Conservation (phyloP, 495 filamentous ascomycete genomes). For the Penicillium waksmanii region DNA sequence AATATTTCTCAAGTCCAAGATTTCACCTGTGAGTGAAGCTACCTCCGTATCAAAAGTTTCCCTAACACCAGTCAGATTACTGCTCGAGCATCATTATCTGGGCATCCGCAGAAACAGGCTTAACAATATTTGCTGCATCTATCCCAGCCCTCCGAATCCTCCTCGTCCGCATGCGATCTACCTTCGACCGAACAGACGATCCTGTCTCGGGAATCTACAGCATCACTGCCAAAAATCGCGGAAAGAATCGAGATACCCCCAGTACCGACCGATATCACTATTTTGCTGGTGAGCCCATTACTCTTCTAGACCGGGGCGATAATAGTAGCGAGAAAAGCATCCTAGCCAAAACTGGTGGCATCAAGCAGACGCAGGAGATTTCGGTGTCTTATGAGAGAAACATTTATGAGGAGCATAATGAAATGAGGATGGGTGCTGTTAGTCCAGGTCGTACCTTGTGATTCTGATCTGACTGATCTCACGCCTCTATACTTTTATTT, state of each 20-base stretch:
- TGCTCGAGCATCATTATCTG: conserved; percentile 25
- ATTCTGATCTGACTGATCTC: not conserved
- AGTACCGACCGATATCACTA: conserved; percentile 7
- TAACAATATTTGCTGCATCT: conserved; percentile 30
- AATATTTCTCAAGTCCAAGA: conserved; percentile 20
- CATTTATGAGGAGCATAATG: not conserved
- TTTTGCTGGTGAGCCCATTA: conserved; percentile 6
- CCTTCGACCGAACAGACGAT: conserved; percentile 6
- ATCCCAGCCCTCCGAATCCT: conserved; percentile 29
- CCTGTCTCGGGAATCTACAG: conserved; percentile 1
- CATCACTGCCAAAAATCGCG: not conserved
- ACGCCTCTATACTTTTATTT: too few relatives aligned
- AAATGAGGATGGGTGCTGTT: not conserved
- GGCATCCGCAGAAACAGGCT: conserved; percentile 29
- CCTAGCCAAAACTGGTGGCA: not conserved
- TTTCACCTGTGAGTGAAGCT: conserved; percentile 28
- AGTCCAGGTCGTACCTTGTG: conserved; percentile 5
- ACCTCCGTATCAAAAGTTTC: not conserved
- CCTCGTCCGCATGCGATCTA: conserved; percentile 21
- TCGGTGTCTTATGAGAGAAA: conserved; percentile 9
- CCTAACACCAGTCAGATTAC: conserved; percentile 5
- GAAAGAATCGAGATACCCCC: not conserved
- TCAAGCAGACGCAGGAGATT: conserved; percentile 15
- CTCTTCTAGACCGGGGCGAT: conserved; percentile 3
- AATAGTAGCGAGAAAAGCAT: conserved; percentile 9